A percentile compares a stretch with the other conserved stretches of the same genome.
Evolutionary conservation across 2,329 filamentous ascomycete species (phyloP).

Genomic region (Zasmidium angulare): DNA sequence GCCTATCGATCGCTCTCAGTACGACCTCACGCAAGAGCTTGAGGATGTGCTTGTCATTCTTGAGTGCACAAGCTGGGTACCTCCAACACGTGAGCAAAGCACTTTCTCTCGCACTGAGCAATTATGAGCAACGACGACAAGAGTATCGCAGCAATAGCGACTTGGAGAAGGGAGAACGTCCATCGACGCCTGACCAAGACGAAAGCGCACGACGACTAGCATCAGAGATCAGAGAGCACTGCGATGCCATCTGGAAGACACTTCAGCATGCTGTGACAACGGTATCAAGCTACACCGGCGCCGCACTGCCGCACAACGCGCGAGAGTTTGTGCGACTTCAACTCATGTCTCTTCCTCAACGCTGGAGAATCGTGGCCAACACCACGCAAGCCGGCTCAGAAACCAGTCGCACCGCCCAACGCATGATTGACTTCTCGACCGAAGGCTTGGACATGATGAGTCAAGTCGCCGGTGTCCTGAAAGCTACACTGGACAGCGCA

Average conservation of each 20-base stretch:
- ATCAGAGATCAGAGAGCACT: constrained; percentile 70
- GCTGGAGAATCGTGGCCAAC: constrained; percentile 70
- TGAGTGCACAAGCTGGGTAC: constrained; percentile 79
- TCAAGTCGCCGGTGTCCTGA: constrained; percentile 83
- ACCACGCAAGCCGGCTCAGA: constrained; percentile 38
- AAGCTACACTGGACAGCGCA: constrained; percentile 84
- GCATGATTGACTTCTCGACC: constrained; percentile 80
- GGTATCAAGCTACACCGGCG: constrained; percentile 88
- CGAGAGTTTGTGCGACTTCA: constrained; percentile 78
- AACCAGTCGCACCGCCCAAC: constrained; percentile 62
- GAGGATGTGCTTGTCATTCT: constrained; percentile 77
- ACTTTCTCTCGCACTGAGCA: constrained; percentile 72
- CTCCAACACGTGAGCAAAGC: constrained; percentile 73
- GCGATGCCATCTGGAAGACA: constrained; percentile 49
- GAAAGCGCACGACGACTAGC: constrained; percentile 60
- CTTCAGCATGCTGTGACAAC: constrained; percentile 78
- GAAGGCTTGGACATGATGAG: constrained; percentile 94
- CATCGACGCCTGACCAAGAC: constrained; percentile 35
- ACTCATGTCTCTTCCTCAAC: constrained; percentile 77
- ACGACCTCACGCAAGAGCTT: constrained; percentile 81
- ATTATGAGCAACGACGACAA: constrained; percentile 64
- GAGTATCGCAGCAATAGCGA: constrained; percentile 53
- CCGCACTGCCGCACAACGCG: constrained; percentile 86
- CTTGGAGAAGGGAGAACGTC: constrained; percentile 30
- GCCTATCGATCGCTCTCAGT: constrained; percentile 86